Conservation (phyloP, 192 early-diverging fungal species). For the Paraglomus brasilianum region DNA sequence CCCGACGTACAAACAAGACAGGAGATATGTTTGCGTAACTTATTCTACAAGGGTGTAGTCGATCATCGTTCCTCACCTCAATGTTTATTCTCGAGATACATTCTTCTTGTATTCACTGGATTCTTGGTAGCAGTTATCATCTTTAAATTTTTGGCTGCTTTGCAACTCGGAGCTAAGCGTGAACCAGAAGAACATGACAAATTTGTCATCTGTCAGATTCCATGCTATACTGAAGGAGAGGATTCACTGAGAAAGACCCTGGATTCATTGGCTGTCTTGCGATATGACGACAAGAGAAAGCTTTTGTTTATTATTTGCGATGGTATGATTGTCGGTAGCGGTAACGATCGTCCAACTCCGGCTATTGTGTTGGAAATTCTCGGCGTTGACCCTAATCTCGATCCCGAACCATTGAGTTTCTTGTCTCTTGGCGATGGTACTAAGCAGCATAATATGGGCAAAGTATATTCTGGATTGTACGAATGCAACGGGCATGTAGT, state of each 20-base stretch:
- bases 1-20: conserved; percentile 46
- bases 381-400: conserved; percentile 79
- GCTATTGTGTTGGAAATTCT: conserved; percentile 96
- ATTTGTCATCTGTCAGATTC: conserved; percentile 92
- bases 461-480: conserved; percentile 97
- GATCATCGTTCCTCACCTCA: conserved; percentile 78
- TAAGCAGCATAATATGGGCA: conserved; percentile 95
- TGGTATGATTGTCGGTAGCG: conserved; percentile 95
- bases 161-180: conserved; percentile 76
- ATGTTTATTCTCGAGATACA: conserved; percentile 82
- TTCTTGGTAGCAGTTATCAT: conserved; percentile 82
- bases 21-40: conserved; percentile 74
- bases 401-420: conserved; percentile 85
- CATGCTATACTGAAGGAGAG: conserved; percentile 98
- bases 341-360: conserved; percentile 95
- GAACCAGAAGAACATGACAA: conserved; percentile 82
- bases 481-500: conserved; percentile 91
- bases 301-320: conserved; percentile 94
- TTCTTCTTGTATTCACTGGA: conserved; percentile 77
- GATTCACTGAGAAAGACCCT: conserved; percentile 89
- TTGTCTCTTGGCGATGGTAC: conserved; percentile 86
- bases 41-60: conserved; percentile 84
- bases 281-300: conserved; percentile 98
- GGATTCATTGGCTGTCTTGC: conserved; percentile 85
- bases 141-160: conserved; percentile 95